Percentiles rank a stretch among this genome's conserved stretches.
Conservation (phyloP, 1,284 basidiomycete species). For the Ceratobasidium sp. region DNA sequence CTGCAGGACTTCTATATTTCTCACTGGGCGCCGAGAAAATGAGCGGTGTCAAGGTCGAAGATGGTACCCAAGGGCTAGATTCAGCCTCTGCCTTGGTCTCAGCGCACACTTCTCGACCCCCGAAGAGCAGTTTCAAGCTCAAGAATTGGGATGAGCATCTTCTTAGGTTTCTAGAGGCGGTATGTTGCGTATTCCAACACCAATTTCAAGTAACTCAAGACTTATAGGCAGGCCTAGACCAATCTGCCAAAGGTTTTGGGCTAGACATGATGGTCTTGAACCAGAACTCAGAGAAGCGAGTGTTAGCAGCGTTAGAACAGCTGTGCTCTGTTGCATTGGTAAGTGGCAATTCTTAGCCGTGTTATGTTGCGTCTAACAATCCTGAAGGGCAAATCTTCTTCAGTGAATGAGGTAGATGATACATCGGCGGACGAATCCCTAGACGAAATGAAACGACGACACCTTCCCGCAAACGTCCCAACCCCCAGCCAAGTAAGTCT, state of each 20-base stretch:
- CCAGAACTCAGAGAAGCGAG: slow-evolving; percentile 67
- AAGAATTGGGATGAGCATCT: slow-evolving; percentile 37
- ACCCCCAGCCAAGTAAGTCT: slow-evolving; percentile 62
- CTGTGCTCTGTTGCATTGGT: slow-evolving; percentile 66
- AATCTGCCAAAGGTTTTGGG: slow-evolving; percentile 72
- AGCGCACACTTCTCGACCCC: background rate
- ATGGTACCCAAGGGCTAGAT: background rate
- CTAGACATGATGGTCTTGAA: slow-evolving; percentile 76
- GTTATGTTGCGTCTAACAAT: background rate
- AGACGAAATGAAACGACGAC: slow-evolving; percentile 72
- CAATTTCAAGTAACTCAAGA: slow-evolving; percentile 45
- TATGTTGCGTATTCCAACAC: background rate
- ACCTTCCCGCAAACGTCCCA: slow-evolving; percentile 61
- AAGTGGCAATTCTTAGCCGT: slow-evolving; percentile 47
- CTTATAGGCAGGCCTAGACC: slow-evolving; percentile 62
- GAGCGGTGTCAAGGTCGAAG: slow-evolving; percentile 7
- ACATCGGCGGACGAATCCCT: slow-evolving; percentile 55
- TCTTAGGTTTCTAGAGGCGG: slow-evolving; percentile 28
- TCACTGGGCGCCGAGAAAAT: too few species aligned
- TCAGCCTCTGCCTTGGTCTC: background rate
- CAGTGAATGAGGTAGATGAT: slow-evolving; percentile 47
- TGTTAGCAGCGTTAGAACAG: slow-evolving; percentile 63
- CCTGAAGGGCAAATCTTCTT: slow-evolving; percentile 49
- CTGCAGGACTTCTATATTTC: too few species aligned
- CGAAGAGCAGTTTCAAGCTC: slow-evolving; percentile 23